A percentile compares a stretch with the other conserved stretches of the same genome.
Evolutionary conservation across 345 rosid species (phyloP).

Genomic region (Heritiera fomes): DNA sequence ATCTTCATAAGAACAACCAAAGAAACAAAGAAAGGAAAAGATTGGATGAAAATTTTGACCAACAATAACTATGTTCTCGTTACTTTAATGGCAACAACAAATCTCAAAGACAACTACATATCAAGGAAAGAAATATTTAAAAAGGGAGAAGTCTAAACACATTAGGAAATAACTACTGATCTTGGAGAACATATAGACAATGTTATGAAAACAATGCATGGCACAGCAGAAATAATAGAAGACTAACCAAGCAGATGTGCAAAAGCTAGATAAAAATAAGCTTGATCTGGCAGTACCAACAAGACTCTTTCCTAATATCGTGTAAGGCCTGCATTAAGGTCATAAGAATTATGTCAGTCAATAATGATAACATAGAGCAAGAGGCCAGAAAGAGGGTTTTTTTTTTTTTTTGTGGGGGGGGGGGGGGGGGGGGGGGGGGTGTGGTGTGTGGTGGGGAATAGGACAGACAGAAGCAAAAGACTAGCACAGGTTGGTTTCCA

Average conservation of each 20-base stretch:
- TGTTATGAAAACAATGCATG: slow-evolving; percentile 16
- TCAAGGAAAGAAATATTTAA: neutral
- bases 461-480: neutral
- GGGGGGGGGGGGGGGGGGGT: too few relatives aligned
- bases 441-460: too few relatives aligned
- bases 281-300: slow-evolving; percentile 92
- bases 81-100: neutral
- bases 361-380: neutral
- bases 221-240: slow-evolving; percentile 13
- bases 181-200: neutral
- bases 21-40: neutral
- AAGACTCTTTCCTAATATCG: slow-evolving; percentile 77
- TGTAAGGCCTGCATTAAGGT: slow-evolving; percentile 57
- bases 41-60: neutral
- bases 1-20: neutral
- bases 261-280: slow-evolving; percentile 82
- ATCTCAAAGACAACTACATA: neutral
- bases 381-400: neutral
- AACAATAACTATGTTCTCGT: neutral
- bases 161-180: neutral
- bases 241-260: slow-evolving; percentile 91
- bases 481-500: neutral
- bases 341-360: slow-evolving; percentile 22
- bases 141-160: neutral
- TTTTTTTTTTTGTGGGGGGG: too few relatives aligned